A percentile compares a stretch with the other conserved stretches of the same genome.
Evolutionary conservation across 305 asterid species (phyloP).

Genomic region (Fraxinus dipetala): DNA sequence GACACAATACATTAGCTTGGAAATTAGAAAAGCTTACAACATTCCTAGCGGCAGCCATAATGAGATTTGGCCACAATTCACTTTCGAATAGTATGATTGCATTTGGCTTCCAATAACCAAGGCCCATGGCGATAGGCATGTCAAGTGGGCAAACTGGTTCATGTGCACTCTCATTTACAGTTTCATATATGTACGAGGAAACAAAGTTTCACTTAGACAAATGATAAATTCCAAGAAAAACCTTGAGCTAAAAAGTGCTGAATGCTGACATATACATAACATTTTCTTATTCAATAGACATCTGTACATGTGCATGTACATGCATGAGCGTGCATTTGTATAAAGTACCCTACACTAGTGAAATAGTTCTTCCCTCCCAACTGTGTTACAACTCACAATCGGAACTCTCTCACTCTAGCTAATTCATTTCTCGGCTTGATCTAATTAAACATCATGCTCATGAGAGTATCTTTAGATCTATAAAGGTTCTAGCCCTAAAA

Average conservation of each 20-base stretch:
- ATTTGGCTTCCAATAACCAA: slow-evolving; percentile 78
- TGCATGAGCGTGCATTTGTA: not conserved
- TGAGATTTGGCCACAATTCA: slow-evolving; percentile 92
- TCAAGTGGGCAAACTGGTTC: slow-evolving; percentile 92
- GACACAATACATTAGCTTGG: not conserved
- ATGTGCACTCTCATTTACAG: not conserved
- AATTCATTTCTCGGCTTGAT: not conserved
- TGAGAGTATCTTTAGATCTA: not conserved
- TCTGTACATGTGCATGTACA: not conserved
- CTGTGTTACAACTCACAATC: not conserved
- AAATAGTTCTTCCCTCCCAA: not conserved
- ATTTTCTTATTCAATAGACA: not conserved
- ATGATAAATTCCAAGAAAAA: slow-evolving; percentile 7
- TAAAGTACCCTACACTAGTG: not conserved
- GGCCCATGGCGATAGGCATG: slow-evolving; percentile 65
- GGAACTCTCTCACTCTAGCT: not conserved
- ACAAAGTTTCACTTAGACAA: slow-evolving; percentile 13
- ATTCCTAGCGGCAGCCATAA: slow-evolving; percentile 64
- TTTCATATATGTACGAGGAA: not conserved
- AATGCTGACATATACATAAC: not conserved
- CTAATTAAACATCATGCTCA: not conserved
- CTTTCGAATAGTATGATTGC: slow-evolving; percentile 77
- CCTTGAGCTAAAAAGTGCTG: not conserved
- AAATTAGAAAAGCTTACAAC: slow-evolving; percentile 46
- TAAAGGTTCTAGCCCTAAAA: not conserved